phyloP scores from a whole-genome alignment of 2,329 filamentous ascomycete genomes.

The Hypoxylon sp. region DNA sequence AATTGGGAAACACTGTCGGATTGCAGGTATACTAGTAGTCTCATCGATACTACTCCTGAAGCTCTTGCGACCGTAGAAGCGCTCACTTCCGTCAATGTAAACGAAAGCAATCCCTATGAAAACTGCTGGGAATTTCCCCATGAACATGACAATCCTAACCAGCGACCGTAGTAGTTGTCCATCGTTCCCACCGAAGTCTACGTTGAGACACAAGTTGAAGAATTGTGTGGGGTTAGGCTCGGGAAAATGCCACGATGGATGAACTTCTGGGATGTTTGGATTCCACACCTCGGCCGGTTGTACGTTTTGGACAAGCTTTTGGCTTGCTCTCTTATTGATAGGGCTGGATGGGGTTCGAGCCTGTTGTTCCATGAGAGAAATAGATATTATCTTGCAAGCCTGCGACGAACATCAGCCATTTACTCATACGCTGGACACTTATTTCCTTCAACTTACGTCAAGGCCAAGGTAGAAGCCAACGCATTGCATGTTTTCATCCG shows the following conservation, averaged over 20 bases:
- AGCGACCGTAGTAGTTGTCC: conserved; percentile 30
- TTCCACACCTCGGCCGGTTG: conserved; percentile 39
- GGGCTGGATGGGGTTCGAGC: not conserved
- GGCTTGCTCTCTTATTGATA: not conserved
- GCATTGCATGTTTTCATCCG: not conserved
- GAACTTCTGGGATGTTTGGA: conserved; percentile 29
- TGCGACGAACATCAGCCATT: conserved; percentile 3
- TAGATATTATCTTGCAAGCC: conserved; percentile 43
- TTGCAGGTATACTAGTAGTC: not conserved
- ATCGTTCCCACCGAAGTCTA: conserved; percentile 42
- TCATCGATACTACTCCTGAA: conserved; percentile 16
- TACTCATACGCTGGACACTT: not conserved
- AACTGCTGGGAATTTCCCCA: conserved; percentile 37
- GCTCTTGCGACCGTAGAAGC: conserved; percentile 37
- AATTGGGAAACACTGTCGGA: conserved; percentile 40
- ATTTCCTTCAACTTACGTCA: conserved; percentile 30
- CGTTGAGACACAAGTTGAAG: conserved; percentile 44
- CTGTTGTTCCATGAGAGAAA: conserved; percentile 31
- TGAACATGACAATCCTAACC: conserved; percentile 33
- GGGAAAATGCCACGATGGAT: conserved; percentile 29
- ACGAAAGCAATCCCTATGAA: conserved; percentile 43
- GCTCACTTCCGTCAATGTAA: conserved; percentile 43
- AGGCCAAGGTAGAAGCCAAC: conserved; percentile 36
- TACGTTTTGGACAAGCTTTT: not conserved
- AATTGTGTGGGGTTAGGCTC: conserved; percentile 1